Conservation (phyloP, 768 basidiomycete genomes). For the Boletus pseudo-olivaceus region DNA sequence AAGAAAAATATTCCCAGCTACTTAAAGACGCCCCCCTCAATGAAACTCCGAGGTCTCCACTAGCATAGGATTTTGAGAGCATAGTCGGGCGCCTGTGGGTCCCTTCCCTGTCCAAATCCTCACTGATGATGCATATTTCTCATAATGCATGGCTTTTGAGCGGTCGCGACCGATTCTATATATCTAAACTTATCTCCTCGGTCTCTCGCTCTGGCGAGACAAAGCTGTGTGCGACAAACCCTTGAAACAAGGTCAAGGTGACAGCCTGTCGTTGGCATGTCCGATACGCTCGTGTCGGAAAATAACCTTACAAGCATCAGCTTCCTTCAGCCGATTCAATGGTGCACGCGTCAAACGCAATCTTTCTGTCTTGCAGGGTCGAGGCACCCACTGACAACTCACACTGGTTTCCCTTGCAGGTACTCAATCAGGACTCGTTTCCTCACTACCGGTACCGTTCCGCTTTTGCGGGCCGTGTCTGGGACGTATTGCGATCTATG, state of each 20-base stretch:
- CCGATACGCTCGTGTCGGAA: slow-evolving; percentile 9
- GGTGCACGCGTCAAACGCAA: neutral
- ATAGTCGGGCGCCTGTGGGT: neutral
- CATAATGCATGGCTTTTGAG: neutral
- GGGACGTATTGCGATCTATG: neutral
- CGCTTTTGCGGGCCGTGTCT: neutral
- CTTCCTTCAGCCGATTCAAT: neutral
- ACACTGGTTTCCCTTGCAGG: too few relatives aligned
- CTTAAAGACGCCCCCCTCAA: neutral
- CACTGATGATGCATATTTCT: neutral
- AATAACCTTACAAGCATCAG: neutral
- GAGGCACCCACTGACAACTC: neutral
- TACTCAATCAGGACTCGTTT: neutral
- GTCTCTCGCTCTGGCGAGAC: slow-evolving; percentile 3
- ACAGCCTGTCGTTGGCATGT: slow-evolving; percentile 7
- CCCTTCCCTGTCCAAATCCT: neutral
- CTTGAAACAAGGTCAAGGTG: slow-evolving; percentile 18
- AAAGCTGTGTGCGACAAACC: slow-evolving; percentile 13
- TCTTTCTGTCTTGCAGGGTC: neutral
- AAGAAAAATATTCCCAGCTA: neutral
- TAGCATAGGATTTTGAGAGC: neutral
- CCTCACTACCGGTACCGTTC: neutral
- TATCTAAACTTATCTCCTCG: slow-evolving; percentile 15
- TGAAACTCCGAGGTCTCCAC: neutral
- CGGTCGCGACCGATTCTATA: neutral